Percentiles rank a stretch among this genome's conserved stretches.
Evolutionary conservation across 2,329 filamentous ascomycete species (phyloP).

Genomic region (Alternaria postmessia): DNA sequence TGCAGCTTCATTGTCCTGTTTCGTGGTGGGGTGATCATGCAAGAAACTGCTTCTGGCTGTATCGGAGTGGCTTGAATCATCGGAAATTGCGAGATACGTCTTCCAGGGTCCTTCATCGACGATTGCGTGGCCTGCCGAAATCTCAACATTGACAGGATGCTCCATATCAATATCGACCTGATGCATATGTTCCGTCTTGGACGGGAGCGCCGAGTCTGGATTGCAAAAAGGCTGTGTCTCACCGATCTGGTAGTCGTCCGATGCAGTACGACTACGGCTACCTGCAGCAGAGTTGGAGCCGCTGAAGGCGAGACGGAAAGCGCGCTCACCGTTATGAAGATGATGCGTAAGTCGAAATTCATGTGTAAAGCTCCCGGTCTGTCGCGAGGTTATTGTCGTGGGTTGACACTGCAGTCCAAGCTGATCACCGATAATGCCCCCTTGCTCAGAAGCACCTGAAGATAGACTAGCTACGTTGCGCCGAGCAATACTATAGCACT

Average conservation of each 20-base stretch:
- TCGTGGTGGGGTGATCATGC: constrained; percentile 24
- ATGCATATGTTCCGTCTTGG: constrained; percentile 17
- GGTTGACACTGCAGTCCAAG: constrained; percentile 5
- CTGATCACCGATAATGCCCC: constrained; percentile 3
- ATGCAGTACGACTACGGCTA: constrained; percentile 10
- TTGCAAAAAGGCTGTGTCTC: constrained; percentile 22
- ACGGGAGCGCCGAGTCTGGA: constrained; percentile 21
- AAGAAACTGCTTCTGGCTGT: constrained; percentile 22
- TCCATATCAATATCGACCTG: constrained; percentile 14
- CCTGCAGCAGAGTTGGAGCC: constrained; percentile 14
- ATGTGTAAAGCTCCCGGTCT: constrained; percentile 11
- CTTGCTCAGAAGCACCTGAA: constrained; percentile 3
- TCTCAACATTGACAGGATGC: constrained; percentile 9
- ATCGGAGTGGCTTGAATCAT: constrained; percentile 30
- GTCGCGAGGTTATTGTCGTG: not conserved
- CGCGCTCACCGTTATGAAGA: constrained; percentile 21
- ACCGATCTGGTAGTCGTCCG: constrained; percentile 19
- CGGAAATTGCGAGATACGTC: constrained; percentile 31
- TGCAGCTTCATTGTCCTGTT: constrained; percentile 20
- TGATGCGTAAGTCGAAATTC: constrained; percentile 28
- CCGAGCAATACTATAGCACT: not conserved
- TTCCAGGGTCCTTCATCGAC: constrained; percentile 42
- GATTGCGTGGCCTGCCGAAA: constrained; percentile 19
- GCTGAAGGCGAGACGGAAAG: constrained; percentile 32
- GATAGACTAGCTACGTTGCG: not conserved